phyloP scores from a whole-genome alignment of 176 grass and related monocot species.

The Tillandsia leiboldiana region DNA sequence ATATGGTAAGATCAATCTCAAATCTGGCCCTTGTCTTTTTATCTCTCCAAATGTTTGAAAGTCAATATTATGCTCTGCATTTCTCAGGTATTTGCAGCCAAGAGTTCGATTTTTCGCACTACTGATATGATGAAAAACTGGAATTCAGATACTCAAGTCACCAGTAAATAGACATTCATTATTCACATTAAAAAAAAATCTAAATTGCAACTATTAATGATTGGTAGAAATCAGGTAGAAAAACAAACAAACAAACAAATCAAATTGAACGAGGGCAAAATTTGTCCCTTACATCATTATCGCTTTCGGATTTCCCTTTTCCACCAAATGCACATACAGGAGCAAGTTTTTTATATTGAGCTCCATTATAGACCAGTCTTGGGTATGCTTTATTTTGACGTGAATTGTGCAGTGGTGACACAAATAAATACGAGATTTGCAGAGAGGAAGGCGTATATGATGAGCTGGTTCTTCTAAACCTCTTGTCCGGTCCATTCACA shows the following conservation, averaged over 20 bases:
- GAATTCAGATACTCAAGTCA: too few species aligned
- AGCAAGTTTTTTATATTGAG: slow-evolving; percentile 1
- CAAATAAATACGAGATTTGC: background rate
- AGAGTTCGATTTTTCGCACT: too few species aligned
- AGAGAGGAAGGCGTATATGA: background rate
- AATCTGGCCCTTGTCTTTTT: too few species aligned
- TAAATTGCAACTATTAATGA: background rate
- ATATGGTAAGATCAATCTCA: too few species aligned
- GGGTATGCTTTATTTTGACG: background rate
- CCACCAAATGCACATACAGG: background rate
- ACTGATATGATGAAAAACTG: too few species aligned
- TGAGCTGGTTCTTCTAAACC: background rate
- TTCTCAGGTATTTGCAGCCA: too few species aligned
- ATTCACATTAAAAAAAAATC: background rate
- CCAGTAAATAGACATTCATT: background rate
- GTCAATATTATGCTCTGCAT: too few species aligned
- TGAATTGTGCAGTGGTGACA: background rate
- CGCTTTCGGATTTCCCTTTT: background rate
- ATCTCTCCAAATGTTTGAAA: too few species aligned
- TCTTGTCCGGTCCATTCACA: background rate
- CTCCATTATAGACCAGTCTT: background rate
- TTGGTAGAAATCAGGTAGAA: background rate
- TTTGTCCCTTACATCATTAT: background rate
- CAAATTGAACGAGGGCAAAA: background rate
- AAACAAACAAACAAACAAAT: background rate